Base-by-base conservation (phyloP, 352 stramenopile genomes). In the Phytophthora quininea region DNA sequence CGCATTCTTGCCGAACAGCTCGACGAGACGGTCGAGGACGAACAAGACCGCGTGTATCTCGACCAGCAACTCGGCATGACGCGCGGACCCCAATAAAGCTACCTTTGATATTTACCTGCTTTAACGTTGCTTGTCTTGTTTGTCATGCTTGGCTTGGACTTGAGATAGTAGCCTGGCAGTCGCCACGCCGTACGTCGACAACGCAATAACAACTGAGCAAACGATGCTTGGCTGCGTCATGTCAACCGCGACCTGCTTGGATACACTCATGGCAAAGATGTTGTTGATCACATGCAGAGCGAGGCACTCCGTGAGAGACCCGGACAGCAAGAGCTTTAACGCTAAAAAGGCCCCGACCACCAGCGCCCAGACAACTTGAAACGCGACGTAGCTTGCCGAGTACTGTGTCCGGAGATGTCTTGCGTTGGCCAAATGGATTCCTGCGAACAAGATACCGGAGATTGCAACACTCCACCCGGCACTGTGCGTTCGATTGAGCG, bases 1-100 rank as follows among this genome's bases (percentile, higher is more conserved):
- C 77, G 82, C 9, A 82, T 92, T 38, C 76, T 92, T 54, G 84
- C 81, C 6, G 84, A 92, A 57, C 80, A 92, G 35, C 62, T 92
- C 19, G 81, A 90, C 43, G 84, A 92, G 78, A 86, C 82, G 0
- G 73, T 80, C 14, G 80, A 91, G 60, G 84, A 92, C 58, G 84
- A 92, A 52, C 77, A 90, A 15, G 84, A 92, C 27, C 78, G 82
- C 38, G 69, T 45, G 9, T 74, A 70, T 55, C 67, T 79, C 40
- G 79, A 84, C 29, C 73, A 72, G 27, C 67, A 76, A 45, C 67
- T 84, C 35, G 73, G 73, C 30, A 67, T 81, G 54, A 69, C 69
- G 24, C 60, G 47, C 56, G 50, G 54, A 32, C 24, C 49, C 15
- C 57, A 69, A 35, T 65, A 62, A 24, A 24, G 19, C 19, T 24